phyloP scores from a whole-genome alignment of 192 early-diverging fungal genomes.

The Thoreauomyces humboldtii region DNA sequence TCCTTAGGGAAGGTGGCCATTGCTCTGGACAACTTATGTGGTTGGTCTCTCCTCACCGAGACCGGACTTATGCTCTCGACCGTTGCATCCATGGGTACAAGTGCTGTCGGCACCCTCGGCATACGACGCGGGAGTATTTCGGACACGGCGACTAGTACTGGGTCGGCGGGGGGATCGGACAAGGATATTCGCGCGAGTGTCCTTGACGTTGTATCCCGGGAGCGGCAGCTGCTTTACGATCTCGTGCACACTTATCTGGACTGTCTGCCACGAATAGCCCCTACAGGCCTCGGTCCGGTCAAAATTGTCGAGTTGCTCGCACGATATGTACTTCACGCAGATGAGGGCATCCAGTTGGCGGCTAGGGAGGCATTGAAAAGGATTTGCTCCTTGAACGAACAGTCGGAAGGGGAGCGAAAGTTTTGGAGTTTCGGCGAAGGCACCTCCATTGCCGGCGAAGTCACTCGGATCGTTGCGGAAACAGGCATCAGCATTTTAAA shows the following conservation, averaged over 20 bases:
- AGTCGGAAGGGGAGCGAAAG: neutral
- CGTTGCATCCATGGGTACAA: constrained; percentile 3
- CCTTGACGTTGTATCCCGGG: constrained; percentile 10
- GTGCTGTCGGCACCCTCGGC: constrained; percentile 12
- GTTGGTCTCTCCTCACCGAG: constrained; percentile 30
- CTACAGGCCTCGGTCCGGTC: constrained; percentile 57
- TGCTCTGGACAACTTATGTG: constrained; percentile 57
- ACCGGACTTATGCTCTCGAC: constrained; percentile 18
- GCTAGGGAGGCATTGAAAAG: constrained; percentile 63
- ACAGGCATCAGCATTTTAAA: constrained; percentile 22
- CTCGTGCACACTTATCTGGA: constrained; percentile 70
- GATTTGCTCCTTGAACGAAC: constrained; percentile 47
- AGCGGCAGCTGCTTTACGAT: constrained; percentile 33
- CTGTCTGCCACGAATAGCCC: constrained; percentile 67
- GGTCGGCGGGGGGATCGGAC: neutral
- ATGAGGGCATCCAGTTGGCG: constrained; percentile 72
- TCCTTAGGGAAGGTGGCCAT: constrained; percentile 58
- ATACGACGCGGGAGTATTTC: constrained; percentile 19
- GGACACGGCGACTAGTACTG: constrained; percentile 12
- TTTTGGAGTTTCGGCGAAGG: constrained; percentile 17
- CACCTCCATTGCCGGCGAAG: constrained; percentile 15
- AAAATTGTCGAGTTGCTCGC: constrained; percentile 78
- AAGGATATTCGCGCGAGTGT: constrained; percentile 2
- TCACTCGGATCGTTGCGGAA: constrained; percentile 34
- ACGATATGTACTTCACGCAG: constrained; percentile 80